Evolutionary conservation across 139 green algal genomes (phyloP).

Genomic region (Micractinium sp.): DNA sequence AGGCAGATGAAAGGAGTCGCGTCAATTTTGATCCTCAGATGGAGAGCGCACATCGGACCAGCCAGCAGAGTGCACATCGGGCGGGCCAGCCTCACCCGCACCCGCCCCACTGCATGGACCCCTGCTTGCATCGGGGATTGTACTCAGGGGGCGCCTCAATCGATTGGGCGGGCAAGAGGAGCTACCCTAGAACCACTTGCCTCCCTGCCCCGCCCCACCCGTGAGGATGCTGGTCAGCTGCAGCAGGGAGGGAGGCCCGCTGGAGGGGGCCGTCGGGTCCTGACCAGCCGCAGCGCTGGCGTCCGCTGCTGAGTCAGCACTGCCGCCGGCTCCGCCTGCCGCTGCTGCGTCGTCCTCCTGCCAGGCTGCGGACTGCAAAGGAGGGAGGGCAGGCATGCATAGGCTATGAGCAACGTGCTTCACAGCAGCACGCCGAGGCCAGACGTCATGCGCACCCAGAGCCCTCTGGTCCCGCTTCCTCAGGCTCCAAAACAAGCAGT

Average conservation of each 20-base stretch:
- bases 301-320: not conserved
- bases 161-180: no score
- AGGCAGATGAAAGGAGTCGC: no score
- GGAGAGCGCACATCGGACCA: not conserved
- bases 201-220: not conserved
- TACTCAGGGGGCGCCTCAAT: no score
- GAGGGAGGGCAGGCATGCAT: not conserved
- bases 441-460: not conserved
- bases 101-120: no score
- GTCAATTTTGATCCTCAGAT: no score
- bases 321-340: not conserved
- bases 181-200: no score
- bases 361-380: constrained; percentile 4
- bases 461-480: not conserved
- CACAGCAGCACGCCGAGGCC: not conserved
- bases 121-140: no score
- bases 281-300: not conserved
- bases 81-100: no score
- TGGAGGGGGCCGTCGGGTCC: not conserved
- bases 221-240: constrained; percentile 26
- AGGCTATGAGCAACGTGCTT: not conserved
- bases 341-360: constrained; percentile 4
- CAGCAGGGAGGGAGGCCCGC: constrained; percentile 29
- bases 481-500: no score
- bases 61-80: not conserved